Conservation (phyloP, 345 rosid species). For the Garcia nutans region DNA sequence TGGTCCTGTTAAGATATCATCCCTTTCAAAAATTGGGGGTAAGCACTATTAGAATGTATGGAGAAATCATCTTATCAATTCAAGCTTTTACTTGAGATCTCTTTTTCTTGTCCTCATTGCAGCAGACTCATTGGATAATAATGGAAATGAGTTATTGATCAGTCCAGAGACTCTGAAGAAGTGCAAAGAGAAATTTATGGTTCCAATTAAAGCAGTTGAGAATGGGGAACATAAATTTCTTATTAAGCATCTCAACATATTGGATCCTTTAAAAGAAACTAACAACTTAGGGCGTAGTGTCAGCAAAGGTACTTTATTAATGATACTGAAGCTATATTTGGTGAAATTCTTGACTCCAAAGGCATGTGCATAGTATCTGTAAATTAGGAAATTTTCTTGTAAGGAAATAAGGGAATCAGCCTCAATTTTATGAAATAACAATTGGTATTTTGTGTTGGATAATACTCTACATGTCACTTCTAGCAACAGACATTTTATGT, state of each 20-base stretch:
- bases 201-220: conserved; percentile 62
- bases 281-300: conserved; percentile 98
- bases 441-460: not conserved
- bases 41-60: conserved; percentile 20
- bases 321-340: conserved; percentile 11
- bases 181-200: conserved; percentile 53
- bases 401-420: not conserved
- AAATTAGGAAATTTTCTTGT: conserved; percentile 1
- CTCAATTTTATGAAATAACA: not conserved
- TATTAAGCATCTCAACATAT: conserved; percentile 74
- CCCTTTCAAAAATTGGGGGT: conserved; percentile 70
- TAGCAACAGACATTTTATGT: not conserved
- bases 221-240: conserved; percentile 53
- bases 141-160: conserved; percentile 59
- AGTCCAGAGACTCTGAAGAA: conserved; percentile 61
- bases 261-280: conserved; percentile 76
- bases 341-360: not conserved
- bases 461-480: not conserved
- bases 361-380: not conserved
- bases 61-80: not conserved
- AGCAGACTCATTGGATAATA: conserved; percentile 58
- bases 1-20: conserved; percentile 66
- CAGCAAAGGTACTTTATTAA: conserved; percentile 60
- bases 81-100: conserved; percentile 12
- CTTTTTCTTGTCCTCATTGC: conserved; percentile 20